Base-by-base conservation (phyloP, 164 flowering plant species). In the Santalum album region DNA sequence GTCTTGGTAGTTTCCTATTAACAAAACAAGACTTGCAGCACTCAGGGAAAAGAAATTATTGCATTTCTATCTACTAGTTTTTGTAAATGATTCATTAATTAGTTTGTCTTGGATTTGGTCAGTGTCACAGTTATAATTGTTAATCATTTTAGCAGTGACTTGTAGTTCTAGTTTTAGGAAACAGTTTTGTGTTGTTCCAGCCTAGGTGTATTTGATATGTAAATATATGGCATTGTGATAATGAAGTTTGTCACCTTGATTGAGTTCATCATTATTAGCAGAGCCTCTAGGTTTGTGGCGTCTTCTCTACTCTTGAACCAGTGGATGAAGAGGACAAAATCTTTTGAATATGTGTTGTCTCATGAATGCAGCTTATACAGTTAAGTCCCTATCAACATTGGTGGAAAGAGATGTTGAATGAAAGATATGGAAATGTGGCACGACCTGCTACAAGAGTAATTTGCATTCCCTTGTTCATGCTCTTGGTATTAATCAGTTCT, bases 401-500 rank as follows among this genome's bases (percentile, higher is more conserved):
- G 79, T 77, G 91, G 89, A 76, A 82, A 82, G 84, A 83, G 88
- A 75, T 78, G 79, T 87, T 70, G 77, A 77, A 63, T 79, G 81
- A 81, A 75, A 76, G 89, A 80, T 70, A 72, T 77, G 84, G 81
- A 78, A 75, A 64, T 86, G 71, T 84, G 81, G 78, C 85, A 80
- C 59, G 73, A n/a, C 83, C 90, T 90, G 91, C 86, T 82, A 76
- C 80, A 77, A 79, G 78, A 81, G 83, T 91, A 78, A 65, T 87
- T 91, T 82, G 84, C 83, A 83, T 89, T 86, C 84, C 62, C 81
- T 80, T 82, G 79, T 87, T 79, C 92, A 83, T 89, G 82, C 81
- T 78, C 90, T 79, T 55, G 97, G 90, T 90, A 83, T 90, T 94
- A 94, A 94, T 84, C 86, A 72, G 88, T 89, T 89, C 75, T 92